A percentile compares a stretch with the other conserved stretches of the same genome.
Evolutionary conservation across 768 basidiomycete genomes (phyloP).

Genomic region (Tricholoma flavovirens): DNA sequence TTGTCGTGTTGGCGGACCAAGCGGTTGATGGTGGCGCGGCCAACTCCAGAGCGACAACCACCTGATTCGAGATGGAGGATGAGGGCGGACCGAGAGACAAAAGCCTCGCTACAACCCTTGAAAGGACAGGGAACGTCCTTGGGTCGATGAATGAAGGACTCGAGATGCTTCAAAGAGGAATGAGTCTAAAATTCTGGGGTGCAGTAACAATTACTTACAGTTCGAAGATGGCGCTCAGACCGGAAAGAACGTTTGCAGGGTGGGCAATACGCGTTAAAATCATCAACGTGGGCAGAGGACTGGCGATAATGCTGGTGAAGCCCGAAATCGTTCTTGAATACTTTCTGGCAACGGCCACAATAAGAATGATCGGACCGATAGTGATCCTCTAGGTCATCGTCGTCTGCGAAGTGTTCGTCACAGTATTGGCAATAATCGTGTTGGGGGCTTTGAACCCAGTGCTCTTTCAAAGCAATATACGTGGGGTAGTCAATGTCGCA

Average conservation of each 20-base stretch:
- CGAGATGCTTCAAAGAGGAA: conserved; percentile 35
- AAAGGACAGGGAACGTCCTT: conserved; percentile 31
- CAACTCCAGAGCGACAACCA: conserved; percentile 44
- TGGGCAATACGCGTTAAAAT: conserved; percentile 38
- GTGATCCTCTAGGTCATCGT: conserved; percentile 34
- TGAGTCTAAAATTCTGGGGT: neutral
- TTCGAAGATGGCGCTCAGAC: conserved; percentile 30
- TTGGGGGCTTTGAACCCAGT: conserved; percentile 42
- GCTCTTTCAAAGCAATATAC: conserved; percentile 34
- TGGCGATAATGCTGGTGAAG: conserved; percentile 47
- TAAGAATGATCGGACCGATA: conserved; percentile 33
- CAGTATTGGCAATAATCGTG: conserved; percentile 54
- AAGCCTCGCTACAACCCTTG: conserved; percentile 38
- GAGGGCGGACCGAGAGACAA: conserved; percentile 51
- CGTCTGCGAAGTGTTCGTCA: conserved; percentile 33
- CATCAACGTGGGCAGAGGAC: conserved; percentile 25
- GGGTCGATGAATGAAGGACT: conserved; percentile 45
- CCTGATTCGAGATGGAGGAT: conserved; percentile 62
- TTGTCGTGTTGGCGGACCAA: conserved; percentile 39
- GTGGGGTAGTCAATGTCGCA: conserved; percentile 44
- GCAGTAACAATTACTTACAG: conserved; percentile 9
- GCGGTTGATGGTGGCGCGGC: conserved; percentile 34
- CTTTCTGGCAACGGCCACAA: conserved; percentile 35
- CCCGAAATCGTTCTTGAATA: conserved; percentile 35
- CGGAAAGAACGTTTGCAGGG: conserved; percentile 40